Conservation (phyloP, 75 land plant genomes). For the Sequoiadendron giganteum region DNA sequence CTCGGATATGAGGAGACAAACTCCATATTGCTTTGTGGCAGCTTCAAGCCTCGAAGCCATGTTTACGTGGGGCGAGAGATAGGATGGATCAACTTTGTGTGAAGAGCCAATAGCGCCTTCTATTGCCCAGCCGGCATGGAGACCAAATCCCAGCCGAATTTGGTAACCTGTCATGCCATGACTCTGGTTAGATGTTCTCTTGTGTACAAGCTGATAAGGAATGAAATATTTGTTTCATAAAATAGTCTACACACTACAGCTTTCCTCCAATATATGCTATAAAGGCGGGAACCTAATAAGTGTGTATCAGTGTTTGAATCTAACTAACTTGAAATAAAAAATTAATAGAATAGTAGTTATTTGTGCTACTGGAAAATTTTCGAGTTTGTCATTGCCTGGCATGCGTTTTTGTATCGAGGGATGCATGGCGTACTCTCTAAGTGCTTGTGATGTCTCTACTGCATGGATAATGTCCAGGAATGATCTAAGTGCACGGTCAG, state of each 20-base stretch:
- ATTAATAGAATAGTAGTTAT: not conserved
- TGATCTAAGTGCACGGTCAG: conserved; percentile 43
- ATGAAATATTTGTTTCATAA: not conserved
- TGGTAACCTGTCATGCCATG: conserved; percentile 23
- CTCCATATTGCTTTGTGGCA: conserved; percentile 49
- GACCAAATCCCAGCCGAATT: conserved; percentile 45
- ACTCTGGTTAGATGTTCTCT: not conserved
- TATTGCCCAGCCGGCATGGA: conserved; percentile 52
- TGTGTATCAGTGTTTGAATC: too few species aligned
- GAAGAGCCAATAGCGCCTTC: conserved; percentile 52
- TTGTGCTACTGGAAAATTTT: not conserved
- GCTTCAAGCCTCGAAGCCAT: conserved; percentile 48
- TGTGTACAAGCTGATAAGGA: not conserved
- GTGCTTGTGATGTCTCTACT: conserved; percentile 39
- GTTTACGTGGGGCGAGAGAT: conserved; percentile 47
- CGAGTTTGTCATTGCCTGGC: conserved; percentile 27
- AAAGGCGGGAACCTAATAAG: too few species aligned
- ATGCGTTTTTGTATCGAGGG: conserved; percentile 44
- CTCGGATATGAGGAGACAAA: conserved; percentile 36
- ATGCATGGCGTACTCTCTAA: conserved; percentile 47
- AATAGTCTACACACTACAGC: too few species aligned
- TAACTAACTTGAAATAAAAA: too few species aligned
- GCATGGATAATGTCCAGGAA: conserved; percentile 40
- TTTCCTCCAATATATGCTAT: too few species aligned
- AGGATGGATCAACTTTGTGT: conserved; percentile 48